Evolutionary conservation across 2,329 filamentous ascomycete species (phyloP).

Genomic region (Trichoderma oligosporum): DNA sequence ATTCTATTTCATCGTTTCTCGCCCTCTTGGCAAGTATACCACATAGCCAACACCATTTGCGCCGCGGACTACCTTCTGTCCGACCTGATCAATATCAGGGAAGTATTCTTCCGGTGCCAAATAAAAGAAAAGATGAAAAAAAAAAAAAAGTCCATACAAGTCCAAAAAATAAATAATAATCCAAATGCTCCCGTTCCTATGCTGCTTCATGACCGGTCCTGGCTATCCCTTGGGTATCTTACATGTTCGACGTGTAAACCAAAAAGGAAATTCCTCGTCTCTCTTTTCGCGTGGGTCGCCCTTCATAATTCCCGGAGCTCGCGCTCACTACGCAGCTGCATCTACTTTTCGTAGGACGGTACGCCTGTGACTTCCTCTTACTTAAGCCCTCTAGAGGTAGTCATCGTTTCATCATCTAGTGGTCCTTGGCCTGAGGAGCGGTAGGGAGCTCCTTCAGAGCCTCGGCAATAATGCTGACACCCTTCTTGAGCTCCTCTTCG

Average conservation of each 20-base stretch:
- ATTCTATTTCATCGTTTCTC: neutral
- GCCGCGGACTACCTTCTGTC: conserved; percentile 3
- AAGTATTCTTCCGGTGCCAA: conserved; percentile 1
- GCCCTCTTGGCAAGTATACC: neutral
- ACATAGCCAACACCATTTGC: neutral
- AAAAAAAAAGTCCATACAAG: neutral
- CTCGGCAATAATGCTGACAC: conserved; percentile 75
- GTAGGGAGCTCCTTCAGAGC: conserved; percentile 76
- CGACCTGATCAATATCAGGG: neutral
- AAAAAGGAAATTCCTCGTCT: conserved; percentile 21
- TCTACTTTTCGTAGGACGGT: conserved; percentile 19
- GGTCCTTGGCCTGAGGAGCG: conserved; percentile 37
- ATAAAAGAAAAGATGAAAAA: neutral
- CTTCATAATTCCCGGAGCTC: conserved; percentile 25
- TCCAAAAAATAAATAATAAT: neutral
- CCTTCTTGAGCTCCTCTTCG: conserved; percentile 75
- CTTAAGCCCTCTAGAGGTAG: conserved; percentile 6
- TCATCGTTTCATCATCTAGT: conserved; percentile 28
- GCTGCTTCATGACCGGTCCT: conserved; percentile 22
- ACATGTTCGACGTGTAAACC: conserved; percentile 17
- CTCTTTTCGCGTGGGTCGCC: conserved; percentile 19
- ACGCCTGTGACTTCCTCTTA: neutral
- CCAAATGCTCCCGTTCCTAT: conserved; percentile 16
- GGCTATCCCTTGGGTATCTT: conserved; percentile 21
- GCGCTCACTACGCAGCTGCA: conserved; percentile 23